Percentiles rank a stretch among this genome's conserved stretches.
Conservation (phyloP, 2,329 filamentous ascomycete genomes). For the Microcera coccophila region DNA sequence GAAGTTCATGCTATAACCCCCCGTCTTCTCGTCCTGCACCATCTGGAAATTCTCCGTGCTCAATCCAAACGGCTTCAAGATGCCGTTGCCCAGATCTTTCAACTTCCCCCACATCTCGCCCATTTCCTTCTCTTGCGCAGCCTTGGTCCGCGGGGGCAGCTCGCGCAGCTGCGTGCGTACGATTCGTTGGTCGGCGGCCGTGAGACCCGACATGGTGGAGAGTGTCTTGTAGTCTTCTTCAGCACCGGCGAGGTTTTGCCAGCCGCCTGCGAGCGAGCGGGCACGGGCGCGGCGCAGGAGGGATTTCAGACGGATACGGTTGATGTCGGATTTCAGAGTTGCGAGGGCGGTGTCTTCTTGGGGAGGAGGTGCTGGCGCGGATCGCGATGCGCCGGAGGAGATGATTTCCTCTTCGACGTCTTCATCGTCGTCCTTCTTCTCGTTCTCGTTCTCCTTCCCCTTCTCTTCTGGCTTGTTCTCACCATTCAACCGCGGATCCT, state of each 20-base stretch:
- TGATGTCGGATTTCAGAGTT: conserved; percentile 54
- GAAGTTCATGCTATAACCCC: conserved; percentile 94
- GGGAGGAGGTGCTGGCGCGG: conserved; percentile 37
- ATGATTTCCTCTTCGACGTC: conserved; percentile 55
- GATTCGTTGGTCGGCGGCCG: conserved; percentile 61
- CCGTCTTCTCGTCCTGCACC: conserved; percentile 81
- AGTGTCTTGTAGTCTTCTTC: conserved; percentile 75
- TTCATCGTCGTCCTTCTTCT: conserved; percentile 43
- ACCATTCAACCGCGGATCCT: conserved; percentile 30
- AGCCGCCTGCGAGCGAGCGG: conserved; percentile 66
- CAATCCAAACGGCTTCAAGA: conserved; percentile 88
- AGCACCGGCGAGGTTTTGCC: conserved; percentile 75
- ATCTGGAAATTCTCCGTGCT: conserved; percentile 95
- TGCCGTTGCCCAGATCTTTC: conserved; percentile 85
- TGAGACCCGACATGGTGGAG: conserved; percentile 51
- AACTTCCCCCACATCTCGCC: conserved; percentile 97
- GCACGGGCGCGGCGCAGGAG: conserved; percentile 76
- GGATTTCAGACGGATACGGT: conserved; percentile 76
- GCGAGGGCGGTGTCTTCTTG: conserved; percentile 15
- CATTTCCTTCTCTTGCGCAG: conserved; percentile 82
- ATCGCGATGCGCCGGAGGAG: conserved; percentile 53
- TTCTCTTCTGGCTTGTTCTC: conserved; percentile 26
- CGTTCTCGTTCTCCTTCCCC: conserved; percentile 42
- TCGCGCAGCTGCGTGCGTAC: conserved; percentile 62
- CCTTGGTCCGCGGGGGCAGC: conserved; percentile 66